A percentile compares a stretch with the other conserved stretches of the same genome.
These are phyloP conservation scores for Aaosphaeria pasadenensis DNA, from an alignment of 2,329 filamentous ascomycete species.

Conservation along the genomic window DNA sequence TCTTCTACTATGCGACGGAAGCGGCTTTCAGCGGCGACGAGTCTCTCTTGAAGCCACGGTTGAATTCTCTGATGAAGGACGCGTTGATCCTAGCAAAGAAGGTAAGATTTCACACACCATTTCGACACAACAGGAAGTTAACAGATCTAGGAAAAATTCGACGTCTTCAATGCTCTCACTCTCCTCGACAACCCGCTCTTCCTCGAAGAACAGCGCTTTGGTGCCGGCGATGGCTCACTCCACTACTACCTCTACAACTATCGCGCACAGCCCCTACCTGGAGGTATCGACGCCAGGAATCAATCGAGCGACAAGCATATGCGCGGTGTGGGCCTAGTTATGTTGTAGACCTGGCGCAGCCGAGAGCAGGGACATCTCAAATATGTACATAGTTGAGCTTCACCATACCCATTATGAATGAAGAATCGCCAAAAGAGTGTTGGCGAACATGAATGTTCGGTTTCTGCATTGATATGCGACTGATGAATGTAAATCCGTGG, in stretches of 20 bases:
- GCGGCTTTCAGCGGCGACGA: slow-evolving; percentile 62
- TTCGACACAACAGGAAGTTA: not conserved
- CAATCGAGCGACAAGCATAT: slow-evolving; percentile 71
- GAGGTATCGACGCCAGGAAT: slow-evolving; percentile 80
- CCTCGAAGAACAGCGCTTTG: slow-evolving; percentile 91
- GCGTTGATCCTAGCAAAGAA: slow-evolving; percentile 84
- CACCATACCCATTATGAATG: not conserved
- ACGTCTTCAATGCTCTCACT: slow-evolving; percentile 95
- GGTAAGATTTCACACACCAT: slow-evolving; percentile 36
- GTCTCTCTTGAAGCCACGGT: slow-evolving; percentile 67
- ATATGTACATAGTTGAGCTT: not conserved
- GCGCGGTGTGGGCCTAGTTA: slow-evolving; percentile 87
- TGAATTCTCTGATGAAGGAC: slow-evolving; percentile 80
- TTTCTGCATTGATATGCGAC: no score
- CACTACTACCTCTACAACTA: slow-evolving; percentile 99
- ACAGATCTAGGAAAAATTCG: slow-evolving; percentile 64
- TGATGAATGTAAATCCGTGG: no score
- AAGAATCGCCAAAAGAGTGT: not conserved
- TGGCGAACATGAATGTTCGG: no score
- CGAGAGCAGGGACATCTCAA: not conserved
- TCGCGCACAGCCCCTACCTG: slow-evolving; percentile 76
- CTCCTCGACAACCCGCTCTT: slow-evolving; percentile 93
- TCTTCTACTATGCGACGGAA: slow-evolving; percentile 95
- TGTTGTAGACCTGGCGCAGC: slow-evolving; percentile 53
- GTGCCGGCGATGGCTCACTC: slow-evolving; percentile 87